Conservation (phyloP, 2,329 filamentous ascomycete genomes). For the Colletotrichum tabaci region DNA sequence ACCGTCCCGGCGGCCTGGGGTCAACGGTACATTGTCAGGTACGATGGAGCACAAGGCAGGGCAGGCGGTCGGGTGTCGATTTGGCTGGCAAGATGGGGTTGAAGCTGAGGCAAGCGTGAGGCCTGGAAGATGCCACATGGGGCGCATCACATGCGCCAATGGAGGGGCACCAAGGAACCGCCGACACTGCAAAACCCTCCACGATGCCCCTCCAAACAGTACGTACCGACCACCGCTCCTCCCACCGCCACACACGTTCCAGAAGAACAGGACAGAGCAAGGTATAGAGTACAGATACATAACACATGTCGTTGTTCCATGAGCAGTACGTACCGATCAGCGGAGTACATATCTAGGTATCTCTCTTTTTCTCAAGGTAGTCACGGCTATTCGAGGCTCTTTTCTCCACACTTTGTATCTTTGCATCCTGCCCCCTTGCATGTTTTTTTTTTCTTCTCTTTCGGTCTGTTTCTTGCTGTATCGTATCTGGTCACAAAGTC, state of each 20-base stretch:
- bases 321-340: no score
- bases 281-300: background rate
- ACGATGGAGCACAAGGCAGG: conserved; percentile 2
- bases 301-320: background rate
- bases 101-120: conserved; percentile 38
- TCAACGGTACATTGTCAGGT: conserved; percentile 1
- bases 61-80: background rate
- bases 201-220: conserved; percentile 7
- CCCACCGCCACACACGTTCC: no score
- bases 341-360: conserved; percentile 5
- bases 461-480: conserved; percentile 21
- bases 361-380: background rate
- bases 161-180: conserved; percentile 41
- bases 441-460: background rate
- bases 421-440: background rate
- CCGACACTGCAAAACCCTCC: conserved; percentile 33
- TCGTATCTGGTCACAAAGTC: conserved; percentile 23
- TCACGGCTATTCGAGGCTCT: conserved; percentile 42
- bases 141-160: conserved; percentile 42
- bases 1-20: conserved; percentile 2
- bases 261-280: no score
- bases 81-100: conserved; percentile 2
- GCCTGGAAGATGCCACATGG: conserved; percentile 41
- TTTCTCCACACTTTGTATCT: conserved; percentile 27
- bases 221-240: conserved; percentile 20